Evolutionary conservation across 2,329 filamentous ascomycete genomes (phyloP).

Genomic region (Dactylellina haptotyla): DNA sequence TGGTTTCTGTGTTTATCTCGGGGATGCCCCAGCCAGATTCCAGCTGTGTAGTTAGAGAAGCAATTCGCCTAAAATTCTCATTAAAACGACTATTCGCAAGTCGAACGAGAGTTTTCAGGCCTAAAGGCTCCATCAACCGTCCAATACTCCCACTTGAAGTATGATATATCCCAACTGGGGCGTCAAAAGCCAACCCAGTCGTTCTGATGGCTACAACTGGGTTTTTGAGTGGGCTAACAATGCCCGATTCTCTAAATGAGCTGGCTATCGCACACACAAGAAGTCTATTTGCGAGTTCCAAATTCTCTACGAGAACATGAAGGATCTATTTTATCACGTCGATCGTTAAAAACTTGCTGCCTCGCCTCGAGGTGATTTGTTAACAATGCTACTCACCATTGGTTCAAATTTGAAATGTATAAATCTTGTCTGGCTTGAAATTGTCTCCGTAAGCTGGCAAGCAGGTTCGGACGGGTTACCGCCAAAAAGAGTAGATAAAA

Average conservation of each 20-base stretch:
- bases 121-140: slow-evolving; percentile 64
- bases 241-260: slow-evolving; percentile 90
- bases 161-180: slow-evolving; percentile 73
- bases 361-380: slow-evolving; percentile 57
- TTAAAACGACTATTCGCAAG: slow-evolving; percentile 79
- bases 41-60: slow-evolving; percentile 66
- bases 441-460: slow-evolving; percentile 51
- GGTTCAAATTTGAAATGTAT: slow-evolving; percentile 94
- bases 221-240: slow-evolving; percentile 70
- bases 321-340: slow-evolving; percentile 76
- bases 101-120: slow-evolving; percentile 73
- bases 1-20: slow-evolving; percentile 6
- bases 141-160: slow-evolving; percentile 58
- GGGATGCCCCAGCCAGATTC: background rate
- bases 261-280: slow-evolving; percentile 79
- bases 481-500: slow-evolving; percentile 63
- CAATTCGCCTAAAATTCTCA: slow-evolving; percentile 75
- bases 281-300: slow-evolving; percentile 77
- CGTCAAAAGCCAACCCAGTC: slow-evolving; percentile 82
- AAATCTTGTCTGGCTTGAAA: slow-evolving; percentile 63
- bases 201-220: slow-evolving; percentile 88
- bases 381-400: slow-evolving; percentile 71
- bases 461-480: slow-evolving; percentile 53
- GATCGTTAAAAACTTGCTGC: background rate
- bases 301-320: slow-evolving; percentile 82